Base-by-base conservation (phyloP, 1,284 basidiomycete species). In the Moesziomyces sp. region DNA sequence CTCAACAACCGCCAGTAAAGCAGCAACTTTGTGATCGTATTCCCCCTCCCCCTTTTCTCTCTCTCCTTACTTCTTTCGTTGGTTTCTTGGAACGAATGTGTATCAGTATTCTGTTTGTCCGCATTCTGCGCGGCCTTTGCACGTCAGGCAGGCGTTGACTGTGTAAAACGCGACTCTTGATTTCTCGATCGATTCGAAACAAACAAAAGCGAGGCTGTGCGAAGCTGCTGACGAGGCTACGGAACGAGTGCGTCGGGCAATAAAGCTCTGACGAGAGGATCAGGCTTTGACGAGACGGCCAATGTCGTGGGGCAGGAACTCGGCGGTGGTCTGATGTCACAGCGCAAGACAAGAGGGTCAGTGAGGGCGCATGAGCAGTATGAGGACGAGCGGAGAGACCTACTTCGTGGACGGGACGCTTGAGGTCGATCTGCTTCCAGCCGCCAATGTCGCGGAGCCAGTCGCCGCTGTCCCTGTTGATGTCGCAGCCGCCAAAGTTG, bases 201-300 rank as follows among this genome's bases (percentile, higher is more conserved):
- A 28, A 28, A 28, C 26, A 28, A 7, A 16, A 40, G 38, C 38
- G 14, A 40, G 38, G 14, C 35, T 35, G 38, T 18, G 38, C 38
- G 38, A 14, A 40, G 16, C 38, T 28, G 26, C 26, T 6, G 5
- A 34, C 9, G 30, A 34, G 3, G 30, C 13, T 13, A 13, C 30
- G 13, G 19, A n/a, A 14, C 1, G 42, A 16, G 16, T 5, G 21
- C 3, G 26, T 47, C 5, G 18, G 26, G 14, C 26, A 18, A 16
- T 11, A 14, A 34, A 13, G 30, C 13, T 19, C 16, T 10, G 13
- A 7, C 4, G 24, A 34, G 19, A 16, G 49, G 6, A 13, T 68
- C 26, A 74, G 11, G 72, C 77, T 44, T 77, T 79, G 64, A 71
- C 54, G n/a, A 77, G 64, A 16, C 62, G 45, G 5, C 59, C 77